These are phyloP conservation scores for Lentinula sp. DNA, from an alignment of 768 basidiomycete genomes.

Conservation along the genomic window DNA sequence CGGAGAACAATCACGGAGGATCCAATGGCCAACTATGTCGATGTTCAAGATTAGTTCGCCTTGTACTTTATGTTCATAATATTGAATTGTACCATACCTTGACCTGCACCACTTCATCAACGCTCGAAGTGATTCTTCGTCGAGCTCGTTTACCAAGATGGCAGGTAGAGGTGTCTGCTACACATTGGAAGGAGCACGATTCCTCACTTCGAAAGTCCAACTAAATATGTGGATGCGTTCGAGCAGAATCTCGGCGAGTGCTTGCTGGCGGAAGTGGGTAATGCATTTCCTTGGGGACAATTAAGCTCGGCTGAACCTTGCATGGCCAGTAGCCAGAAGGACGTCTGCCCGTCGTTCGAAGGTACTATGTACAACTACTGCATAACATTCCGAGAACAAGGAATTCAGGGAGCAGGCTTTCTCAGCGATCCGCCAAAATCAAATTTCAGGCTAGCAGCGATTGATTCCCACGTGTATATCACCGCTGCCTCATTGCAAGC, in stretches of 20 bases:
- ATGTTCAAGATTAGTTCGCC: constrained; percentile 33
- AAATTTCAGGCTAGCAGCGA: neutral
- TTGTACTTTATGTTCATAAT: neutral
- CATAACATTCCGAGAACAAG: no score
- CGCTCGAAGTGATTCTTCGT: constrained; percentile 12
- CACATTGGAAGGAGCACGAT: constrained; percentile 11
- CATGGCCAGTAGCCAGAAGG: no score
- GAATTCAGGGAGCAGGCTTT: no score
- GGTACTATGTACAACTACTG: no score
- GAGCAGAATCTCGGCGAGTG: neutral
- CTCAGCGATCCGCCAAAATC: no score
- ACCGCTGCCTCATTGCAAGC: neutral
- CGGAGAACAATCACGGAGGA: constrained; percentile 68
- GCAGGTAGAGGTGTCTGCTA: constrained; percentile 32
- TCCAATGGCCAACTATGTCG: constrained; percentile 91
- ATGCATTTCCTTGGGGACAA: no score
- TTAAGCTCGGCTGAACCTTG: no score
- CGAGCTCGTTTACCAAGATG: constrained; percentile 20
- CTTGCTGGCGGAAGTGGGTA: no score
- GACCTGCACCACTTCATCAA: neutral
- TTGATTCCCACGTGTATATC: neutral
- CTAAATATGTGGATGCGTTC: neutral
- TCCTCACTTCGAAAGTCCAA: no score
- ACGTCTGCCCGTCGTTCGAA: no score
- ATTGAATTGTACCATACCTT: neutral